A percentile compares a stretch with the other conserved stretches of the same genome.
These are phyloP conservation scores for Dillenia suffruticosa DNA, from an alignment of 164 flowering plant species.

Conservation along the genomic window DNA sequence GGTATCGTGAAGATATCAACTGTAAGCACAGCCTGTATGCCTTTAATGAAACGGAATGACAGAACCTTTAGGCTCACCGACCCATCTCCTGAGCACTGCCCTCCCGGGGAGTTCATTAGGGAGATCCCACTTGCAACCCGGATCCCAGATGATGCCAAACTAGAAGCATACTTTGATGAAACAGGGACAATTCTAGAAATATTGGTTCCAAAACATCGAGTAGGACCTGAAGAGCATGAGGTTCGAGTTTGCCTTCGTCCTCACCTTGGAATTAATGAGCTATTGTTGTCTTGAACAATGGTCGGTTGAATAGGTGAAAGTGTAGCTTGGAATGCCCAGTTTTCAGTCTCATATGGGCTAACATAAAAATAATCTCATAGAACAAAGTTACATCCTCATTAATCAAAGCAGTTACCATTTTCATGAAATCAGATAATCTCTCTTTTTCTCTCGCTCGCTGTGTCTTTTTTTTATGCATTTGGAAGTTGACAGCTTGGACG, in stretches of 20 bases:
- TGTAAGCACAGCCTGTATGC: constrained; percentile 65
- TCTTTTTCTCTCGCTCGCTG: too few species aligned
- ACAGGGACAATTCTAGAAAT: constrained; percentile 79
- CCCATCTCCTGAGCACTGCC: constrained; percentile 85
- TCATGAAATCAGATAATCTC: too few species aligned
- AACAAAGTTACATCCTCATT: too few species aligned
- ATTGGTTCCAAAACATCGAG: constrained; percentile 81
- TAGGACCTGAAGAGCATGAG: constrained; percentile 84
- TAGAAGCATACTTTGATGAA: constrained; percentile 83
- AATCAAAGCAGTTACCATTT: too few species aligned
- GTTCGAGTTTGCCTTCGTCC: constrained; percentile 88
- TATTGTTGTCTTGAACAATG: constrained; percentile 36
- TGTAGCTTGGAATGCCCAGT: too few species aligned
- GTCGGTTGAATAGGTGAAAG: too few species aligned
- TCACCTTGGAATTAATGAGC: constrained; percentile 55
- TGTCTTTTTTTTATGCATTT: too few species aligned
- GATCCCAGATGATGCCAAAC: constrained; percentile 84
- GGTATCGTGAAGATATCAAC: constrained; percentile 79
- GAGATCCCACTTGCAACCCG: constrained; percentile 77
- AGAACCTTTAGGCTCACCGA: constrained; percentile 88
- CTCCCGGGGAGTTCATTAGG: constrained; percentile 82
- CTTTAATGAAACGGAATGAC: constrained; percentile 69
- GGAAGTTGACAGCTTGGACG: too few species aligned
- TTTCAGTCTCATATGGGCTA: too few species aligned
- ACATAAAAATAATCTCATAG: too few species aligned